Evolutionary conservation across 1,284 basidiomycete genomes (phyloP), one percentile per base, ranked within the genome.

Genomic region (Clitocybe nebularis): DNA sequence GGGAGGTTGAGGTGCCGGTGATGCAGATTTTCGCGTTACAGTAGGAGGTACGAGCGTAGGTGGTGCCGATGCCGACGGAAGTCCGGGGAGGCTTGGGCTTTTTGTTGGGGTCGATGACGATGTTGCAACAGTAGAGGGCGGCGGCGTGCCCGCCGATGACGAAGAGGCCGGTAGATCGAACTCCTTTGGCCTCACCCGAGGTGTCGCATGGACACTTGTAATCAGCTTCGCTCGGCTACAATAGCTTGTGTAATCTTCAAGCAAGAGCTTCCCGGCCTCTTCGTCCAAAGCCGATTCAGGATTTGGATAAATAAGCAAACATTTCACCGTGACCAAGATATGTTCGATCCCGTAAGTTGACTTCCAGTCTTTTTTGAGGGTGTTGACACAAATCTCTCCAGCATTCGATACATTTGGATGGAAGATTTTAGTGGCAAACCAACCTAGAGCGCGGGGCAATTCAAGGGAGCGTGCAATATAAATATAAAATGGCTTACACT

Each of bases 321-420:
- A 96, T 62, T 93, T 94, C 54, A 96, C 84, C 25, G 89, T 93
- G 58, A 91, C 84, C 6, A 96, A 74, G 44, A 96, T 95, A 60
- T 95, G 89, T 3, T 73, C 81, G 25, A 97, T 90, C 19, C 93
- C 93, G 54, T 91, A 94, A n/a, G 82, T 78, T 13, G 87, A 78
- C 61, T 91, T 84, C 94, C 94, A 97, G 56, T 94, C 92, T 66
- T 96, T 97, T 73, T 97, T 97, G 20, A 98, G 71, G 3, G 93
- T 97, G 66, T 94, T 94, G 7, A 97, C 94, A 64, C 94, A 98
- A 54, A 98, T 98, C 64, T 96, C 94, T 22, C 93, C 93, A 0
- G 76, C 61, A 21, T 79, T 75, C 0, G 92, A 94, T 20, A 97
- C 91, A 58, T 98, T 97, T 0, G 94, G 94, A 58, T 97, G 94